Evolutionary conservation across 148 eudicot genomes (phyloP), one percentile per base, ranked within the genome.

Genomic region (Rhododendron kiyosumense): DNA sequence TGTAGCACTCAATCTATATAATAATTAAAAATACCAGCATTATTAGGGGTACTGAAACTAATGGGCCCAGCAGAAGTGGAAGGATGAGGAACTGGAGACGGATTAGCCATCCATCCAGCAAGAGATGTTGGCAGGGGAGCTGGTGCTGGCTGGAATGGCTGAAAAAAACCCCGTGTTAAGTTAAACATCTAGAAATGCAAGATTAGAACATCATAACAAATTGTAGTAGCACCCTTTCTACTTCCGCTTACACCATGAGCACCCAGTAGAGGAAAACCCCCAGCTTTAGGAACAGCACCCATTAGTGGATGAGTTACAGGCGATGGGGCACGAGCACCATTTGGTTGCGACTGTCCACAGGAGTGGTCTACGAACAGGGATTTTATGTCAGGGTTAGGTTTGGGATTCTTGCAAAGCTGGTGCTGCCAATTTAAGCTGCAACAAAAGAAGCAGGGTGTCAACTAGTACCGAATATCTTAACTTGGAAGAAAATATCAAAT

Each of bases 381-480:
- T 88, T 96, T 95, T 85, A 96, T 96, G 84, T 96, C 98, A 5
- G 99, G 99, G 89, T 93, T 94, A 81, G 95, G 86, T 90, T 93
- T 92, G 34, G 99, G 99, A 87, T 87, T 93, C 90, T 96, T 96
- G 89, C 99, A 96, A 52, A 96, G 93, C 86, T 94, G 98, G 85
- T 96, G 99, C 87, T 96, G 99, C 99, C 99, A 96, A 76, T 96
- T 96, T 89, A 96, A 91, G 92, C 99, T 96, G 89, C 91, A 86
- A 83, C 43, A 82, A 38, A 59, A n/a, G 69, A 46, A 38, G 51
- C 26, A 46, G 83, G 12, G 34, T 13, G 32, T 61, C 75, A 82
- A 61, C 51, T 24, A 38, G 24, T 34, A 30, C 43, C 3, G 38
- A 75, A 38, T 54, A 61, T 22, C 30, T 83, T 46, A 34, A 48